Conservation (phyloP, 192 early-diverging fungal species). For the Coemansia sp. region DNA sequence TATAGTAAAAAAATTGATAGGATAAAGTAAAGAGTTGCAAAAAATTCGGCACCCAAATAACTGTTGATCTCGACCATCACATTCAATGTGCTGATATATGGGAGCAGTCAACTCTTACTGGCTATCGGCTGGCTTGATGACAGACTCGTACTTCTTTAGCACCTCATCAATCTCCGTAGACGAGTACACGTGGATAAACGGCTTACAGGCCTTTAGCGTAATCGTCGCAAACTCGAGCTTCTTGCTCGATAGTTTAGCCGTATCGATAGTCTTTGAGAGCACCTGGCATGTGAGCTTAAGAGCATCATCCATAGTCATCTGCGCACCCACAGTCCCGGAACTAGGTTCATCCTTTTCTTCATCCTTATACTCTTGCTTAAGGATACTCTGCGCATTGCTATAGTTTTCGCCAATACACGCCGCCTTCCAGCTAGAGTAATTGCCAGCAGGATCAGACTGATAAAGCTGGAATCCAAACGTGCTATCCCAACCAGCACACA, state of each 20-base stretch:
- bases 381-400: constrained; percentile 83
- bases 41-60: background rate
- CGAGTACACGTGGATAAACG: constrained; percentile 36
- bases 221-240: constrained; percentile 93
- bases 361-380: constrained; percentile 98
- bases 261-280: constrained; percentile 96
- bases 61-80: background rate
- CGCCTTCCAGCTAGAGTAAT: constrained; percentile 99
- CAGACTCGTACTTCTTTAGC: constrained; percentile 39
- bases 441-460: constrained; percentile 97
- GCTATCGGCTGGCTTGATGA: constrained; percentile 41
- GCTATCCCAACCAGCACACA: constrained; percentile 93
- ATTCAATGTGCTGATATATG: background rate
- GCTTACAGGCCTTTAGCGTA: constrained; percentile 48
- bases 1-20: background rate
- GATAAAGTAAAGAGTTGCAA: background rate
- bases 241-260: constrained; percentile 84
- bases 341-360: constrained; percentile 31
- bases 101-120: background rate
- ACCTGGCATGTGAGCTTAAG: constrained; percentile 89
- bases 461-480: constrained; percentile 95
- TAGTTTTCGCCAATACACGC: constrained; percentile 97
- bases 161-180: constrained; percentile 46
- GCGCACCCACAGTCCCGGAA: constrained; percentile 3
- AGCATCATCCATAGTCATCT: constrained; percentile 80